Evolutionary conservation across 2,329 filamentous ascomycete genomes (phyloP).

Genomic region (Penicillium olsonii): DNA sequence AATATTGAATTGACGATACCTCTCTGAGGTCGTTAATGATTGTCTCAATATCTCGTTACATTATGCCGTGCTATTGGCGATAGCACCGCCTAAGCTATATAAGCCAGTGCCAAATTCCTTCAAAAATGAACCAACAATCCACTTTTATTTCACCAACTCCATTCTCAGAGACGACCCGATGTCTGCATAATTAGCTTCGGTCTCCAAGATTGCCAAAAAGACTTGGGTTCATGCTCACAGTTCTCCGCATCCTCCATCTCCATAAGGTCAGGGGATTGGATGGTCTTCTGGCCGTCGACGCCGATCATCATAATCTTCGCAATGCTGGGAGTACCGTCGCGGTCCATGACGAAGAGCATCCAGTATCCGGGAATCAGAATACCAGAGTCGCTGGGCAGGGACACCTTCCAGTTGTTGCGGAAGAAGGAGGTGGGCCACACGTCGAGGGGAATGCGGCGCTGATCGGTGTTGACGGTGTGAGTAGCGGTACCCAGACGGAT

Average conservation of each 20-base stretch:
- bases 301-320: slow-evolving; percentile 7
- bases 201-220: not conserved
- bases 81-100: no score
- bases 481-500: slow-evolving; percentile 55
- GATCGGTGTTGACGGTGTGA: slow-evolving; percentile 61
- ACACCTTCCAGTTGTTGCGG: not conserved
- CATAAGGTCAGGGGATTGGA: not conserved
- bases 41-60: no score
- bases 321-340: slow-evolving; percentile 1
- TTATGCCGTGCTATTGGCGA: no score
- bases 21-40: no score
- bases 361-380: slow-evolving; percentile 56
- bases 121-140: no score
- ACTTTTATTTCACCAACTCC: slow-evolving; percentile 1
- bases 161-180: not conserved
- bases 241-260: not conserved
- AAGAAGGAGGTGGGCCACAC: not conserved
- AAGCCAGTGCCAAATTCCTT: no score
- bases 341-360: slow-evolving; percentile 52
- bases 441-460: slow-evolving; percentile 54
- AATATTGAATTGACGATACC: no score
- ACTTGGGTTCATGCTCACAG: not conserved
- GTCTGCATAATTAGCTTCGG: not conserved
- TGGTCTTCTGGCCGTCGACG: not conserved
- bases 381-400: slow-evolving; percentile 52